Evolutionary conservation across 495 filamentous ascomycete species (phyloP).

Genomic region (Aspergillus sclerotioniger): DNA sequence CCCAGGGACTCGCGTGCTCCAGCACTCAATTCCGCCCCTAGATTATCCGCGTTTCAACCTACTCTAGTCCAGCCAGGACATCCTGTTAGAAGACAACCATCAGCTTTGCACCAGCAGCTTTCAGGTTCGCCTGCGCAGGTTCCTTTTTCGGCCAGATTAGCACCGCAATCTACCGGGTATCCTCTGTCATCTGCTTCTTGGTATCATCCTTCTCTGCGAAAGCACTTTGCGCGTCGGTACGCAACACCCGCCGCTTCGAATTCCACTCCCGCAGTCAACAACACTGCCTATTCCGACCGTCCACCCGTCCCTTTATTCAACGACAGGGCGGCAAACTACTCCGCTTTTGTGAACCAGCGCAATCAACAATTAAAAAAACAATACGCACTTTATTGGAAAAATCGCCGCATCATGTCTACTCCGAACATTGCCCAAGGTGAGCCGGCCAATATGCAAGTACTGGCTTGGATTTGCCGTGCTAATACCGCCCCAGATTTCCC

Average conservation of each 20-base stretch:
- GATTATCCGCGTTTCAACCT: conserved; percentile 32
- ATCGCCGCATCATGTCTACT: conserved; percentile 42
- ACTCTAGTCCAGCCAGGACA: conserved; percentile 33
- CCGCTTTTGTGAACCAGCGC: conserved; percentile 16
- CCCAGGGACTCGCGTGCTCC: conserved; percentile 36
- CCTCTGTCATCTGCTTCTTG: conserved; percentile 42
- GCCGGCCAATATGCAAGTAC: neutral
- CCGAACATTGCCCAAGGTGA: conserved; percentile 38
- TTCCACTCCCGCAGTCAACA: conserved; percentile 23
- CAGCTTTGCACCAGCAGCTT: conserved; percentile 37
- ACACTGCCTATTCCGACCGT: conserved; percentile 36
- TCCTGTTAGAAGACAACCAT: conserved; percentile 34
- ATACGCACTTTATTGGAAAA: conserved; percentile 13
- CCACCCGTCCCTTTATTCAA: conserved; percentile 55
- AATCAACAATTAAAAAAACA: conserved; percentile 21
- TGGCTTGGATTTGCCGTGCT: neutral
- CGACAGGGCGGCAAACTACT: conserved; percentile 30
- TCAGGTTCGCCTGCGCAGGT: conserved; percentile 35
- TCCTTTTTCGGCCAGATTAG: conserved; percentile 39
- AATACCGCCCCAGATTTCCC: conserved; percentile 12
- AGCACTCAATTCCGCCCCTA: conserved; percentile 44
- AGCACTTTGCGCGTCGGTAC: conserved; percentile 31
- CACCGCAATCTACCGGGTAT: conserved; percentile 33
- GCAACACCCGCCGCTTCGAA: conserved; percentile 37
- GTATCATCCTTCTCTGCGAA: conserved; percentile 42